These are phyloP conservation scores for Lichenothelia convexa DNA, from an alignment of 495 filamentous ascomycete genomes.

Conservation along the genomic window DNA sequence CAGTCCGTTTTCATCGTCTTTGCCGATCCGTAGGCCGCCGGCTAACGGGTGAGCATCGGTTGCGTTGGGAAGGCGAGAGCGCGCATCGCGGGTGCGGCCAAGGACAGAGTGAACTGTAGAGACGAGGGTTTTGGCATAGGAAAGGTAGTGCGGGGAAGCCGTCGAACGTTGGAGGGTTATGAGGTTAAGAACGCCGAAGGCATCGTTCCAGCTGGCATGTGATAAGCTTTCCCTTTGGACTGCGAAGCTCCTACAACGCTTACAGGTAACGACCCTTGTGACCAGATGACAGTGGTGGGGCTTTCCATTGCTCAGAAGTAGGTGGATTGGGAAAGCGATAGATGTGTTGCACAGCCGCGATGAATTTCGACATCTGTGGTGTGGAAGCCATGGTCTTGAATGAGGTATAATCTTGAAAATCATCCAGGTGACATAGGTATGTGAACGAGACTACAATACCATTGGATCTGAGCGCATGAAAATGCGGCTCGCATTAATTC, in stretches of 20 bases:
- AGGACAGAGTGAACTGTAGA: slow-evolving; percentile 37
- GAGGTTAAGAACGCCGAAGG: slow-evolving; percentile 51
- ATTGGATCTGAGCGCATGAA: too few species aligned
- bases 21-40: slow-evolving; percentile 48
- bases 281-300: slow-evolving; percentile 35
- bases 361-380: too few species aligned
- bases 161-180: slow-evolving; percentile 37
- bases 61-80: slow-evolving; percentile 31
- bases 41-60: slow-evolving; percentile 34
- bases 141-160: slow-evolving; percentile 27
- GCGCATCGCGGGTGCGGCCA: slow-evolving; percentile 34
- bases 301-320: slow-evolving; percentile 21
- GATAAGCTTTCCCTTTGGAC: too few species aligned
- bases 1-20: slow-evolving; percentile 29
- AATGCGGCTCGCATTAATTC: too few species aligned
- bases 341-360: slow-evolving; percentile 4
- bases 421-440: too few species aligned
- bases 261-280: slow-evolving; percentile 49
- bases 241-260: too few species aligned
- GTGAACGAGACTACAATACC: too few species aligned
- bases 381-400: too few species aligned
- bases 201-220: slow-evolving; percentile 54
- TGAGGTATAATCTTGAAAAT: too few species aligned
- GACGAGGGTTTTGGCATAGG: slow-evolving; percentile 32
- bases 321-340: slow-evolving; percentile 1